phyloP scores from a whole-genome alignment of 257 asterid genomes.

The Pogostemon cablin region DNA sequence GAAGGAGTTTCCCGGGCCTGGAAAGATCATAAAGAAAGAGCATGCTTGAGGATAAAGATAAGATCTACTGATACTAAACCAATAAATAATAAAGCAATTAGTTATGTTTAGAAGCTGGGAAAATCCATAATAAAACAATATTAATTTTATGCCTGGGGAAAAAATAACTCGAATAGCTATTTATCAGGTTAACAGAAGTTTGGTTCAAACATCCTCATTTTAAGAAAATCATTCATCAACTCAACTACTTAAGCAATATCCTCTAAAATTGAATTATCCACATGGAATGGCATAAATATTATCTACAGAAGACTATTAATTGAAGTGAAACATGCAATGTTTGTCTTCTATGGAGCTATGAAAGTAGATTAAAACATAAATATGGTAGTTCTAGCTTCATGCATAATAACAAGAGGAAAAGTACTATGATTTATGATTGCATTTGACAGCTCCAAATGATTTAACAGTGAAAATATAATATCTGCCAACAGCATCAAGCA shows the following conservation, averaged over 20 bases:
- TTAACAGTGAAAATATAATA: conserved; percentile 3
- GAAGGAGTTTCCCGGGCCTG: conserved; percentile 80
- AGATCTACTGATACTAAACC: conserved; percentile 14
- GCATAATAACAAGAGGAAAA: conserved; percentile 4
- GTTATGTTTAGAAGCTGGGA: background rate
- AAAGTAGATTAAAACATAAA: background rate
- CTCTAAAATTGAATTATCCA: background rate
- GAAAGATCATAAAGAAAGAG: conserved; percentile 31
- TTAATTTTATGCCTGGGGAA: conserved; percentile 10
- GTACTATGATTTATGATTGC: conserved; percentile 19
- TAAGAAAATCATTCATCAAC: conserved; percentile 21
- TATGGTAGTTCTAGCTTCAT: conserved; percentile 2
- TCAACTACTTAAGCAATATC: conserved; percentile 22
- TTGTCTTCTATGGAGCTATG: conserved; percentile 6
- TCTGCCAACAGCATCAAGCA: background rate
- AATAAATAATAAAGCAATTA: background rate
- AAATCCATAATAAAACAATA: background rate
- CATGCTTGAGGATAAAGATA: conserved; percentile 27
- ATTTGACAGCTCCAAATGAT: conserved; percentile 4
- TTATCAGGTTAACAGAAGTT: conserved; percentile 5
- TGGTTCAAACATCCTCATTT: conserved; percentile 18
- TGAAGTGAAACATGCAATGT: conserved; percentile 15
- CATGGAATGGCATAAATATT: background rate
- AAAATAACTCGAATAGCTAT: conserved; percentile 12
- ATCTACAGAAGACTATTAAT: background rate